phyloP scores from a whole-genome alignment of 441 rosid species.

The Isatis lusitanica region DNA sequence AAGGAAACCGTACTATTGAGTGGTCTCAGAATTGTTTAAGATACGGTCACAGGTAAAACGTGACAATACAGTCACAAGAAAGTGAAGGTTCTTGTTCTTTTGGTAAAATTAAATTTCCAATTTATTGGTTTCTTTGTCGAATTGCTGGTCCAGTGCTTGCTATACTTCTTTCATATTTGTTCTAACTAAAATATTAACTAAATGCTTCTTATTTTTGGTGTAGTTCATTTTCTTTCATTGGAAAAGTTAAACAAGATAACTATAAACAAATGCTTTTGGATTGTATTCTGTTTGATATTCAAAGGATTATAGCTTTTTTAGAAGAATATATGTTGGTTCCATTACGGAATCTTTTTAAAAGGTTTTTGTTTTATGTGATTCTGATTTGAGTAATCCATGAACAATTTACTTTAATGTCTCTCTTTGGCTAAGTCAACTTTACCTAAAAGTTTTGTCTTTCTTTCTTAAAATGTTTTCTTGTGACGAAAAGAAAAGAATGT shows the following conservation, averaged over 20 bases:
- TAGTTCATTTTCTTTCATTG: background rate
- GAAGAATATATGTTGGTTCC: background rate
- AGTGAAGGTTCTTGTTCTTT: background rate
- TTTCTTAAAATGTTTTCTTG: background rate
- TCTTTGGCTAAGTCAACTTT: background rate
- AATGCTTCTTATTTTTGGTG: background rate
- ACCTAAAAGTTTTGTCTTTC: background rate
- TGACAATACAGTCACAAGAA: background rate
- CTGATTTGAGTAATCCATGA: background rate
- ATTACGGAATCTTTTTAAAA: background rate
- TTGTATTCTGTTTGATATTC: background rate
- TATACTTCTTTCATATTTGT: background rate
- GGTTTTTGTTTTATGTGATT: slow-evolving; percentile 4
- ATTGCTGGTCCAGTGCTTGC: background rate
- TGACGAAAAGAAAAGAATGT: background rate
- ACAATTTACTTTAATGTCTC: background rate
- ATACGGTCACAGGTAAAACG: background rate
- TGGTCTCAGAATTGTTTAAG: background rate
- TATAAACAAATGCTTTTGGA: background rate
- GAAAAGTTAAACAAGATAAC: background rate
- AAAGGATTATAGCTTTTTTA: background rate
- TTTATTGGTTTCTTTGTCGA: background rate
- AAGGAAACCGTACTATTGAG: background rate
- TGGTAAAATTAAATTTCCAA: background rate
- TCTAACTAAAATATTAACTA: background rate